A percentile compares a stretch with the other conserved stretches of the same genome.
phyloP scores from a whole-genome alignment of 1,284 basidiomycete genomes.

The Apiotrichum porosum region DNA sequence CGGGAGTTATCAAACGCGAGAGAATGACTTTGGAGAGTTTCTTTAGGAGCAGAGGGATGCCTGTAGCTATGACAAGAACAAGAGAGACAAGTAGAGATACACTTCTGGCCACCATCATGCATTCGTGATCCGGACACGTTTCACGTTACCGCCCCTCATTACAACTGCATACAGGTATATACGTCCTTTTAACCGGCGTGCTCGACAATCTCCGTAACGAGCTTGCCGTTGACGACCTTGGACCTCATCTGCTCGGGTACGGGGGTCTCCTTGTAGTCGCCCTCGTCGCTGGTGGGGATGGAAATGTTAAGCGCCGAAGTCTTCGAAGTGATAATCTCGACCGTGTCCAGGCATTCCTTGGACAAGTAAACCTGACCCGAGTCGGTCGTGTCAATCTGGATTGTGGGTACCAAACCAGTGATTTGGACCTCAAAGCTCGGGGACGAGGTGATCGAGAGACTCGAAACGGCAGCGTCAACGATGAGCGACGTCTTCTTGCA shows the following conservation, averaged over 20 bases:
- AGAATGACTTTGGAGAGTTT: too few species aligned
- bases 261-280: constrained; percentile 82
- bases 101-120: too few species aligned
- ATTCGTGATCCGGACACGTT: too few species aligned
- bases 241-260: constrained; percentile 96
- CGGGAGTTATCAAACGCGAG: too few species aligned
- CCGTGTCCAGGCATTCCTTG: constrained; percentile 62
- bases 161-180: too few species aligned
- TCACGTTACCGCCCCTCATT: too few species aligned
- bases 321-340: constrained; percentile 92
- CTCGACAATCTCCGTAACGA: constrained; percentile 84
- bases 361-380: constrained; percentile 93
- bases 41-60: too few species aligned
- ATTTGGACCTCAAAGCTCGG: constrained; percentile 92
- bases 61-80: too few species aligned
- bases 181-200: constrained; percentile 60
- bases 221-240: constrained; percentile 72
- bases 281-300: constrained; percentile 76
- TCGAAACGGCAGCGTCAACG: constrained; percentile 86
- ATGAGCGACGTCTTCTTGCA: constrained; percentile 85
- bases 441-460: constrained; percentile 79
- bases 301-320: constrained; percentile 91
- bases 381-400: constrained; percentile 91
- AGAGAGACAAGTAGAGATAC: too few species aligned
- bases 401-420: constrained; percentile 80